These are phyloP conservation scores for Chrysosporium queenslandicum DNA, from an alignment of 2,329 filamentous ascomycete genomes.

Conservation along the genomic window DNA sequence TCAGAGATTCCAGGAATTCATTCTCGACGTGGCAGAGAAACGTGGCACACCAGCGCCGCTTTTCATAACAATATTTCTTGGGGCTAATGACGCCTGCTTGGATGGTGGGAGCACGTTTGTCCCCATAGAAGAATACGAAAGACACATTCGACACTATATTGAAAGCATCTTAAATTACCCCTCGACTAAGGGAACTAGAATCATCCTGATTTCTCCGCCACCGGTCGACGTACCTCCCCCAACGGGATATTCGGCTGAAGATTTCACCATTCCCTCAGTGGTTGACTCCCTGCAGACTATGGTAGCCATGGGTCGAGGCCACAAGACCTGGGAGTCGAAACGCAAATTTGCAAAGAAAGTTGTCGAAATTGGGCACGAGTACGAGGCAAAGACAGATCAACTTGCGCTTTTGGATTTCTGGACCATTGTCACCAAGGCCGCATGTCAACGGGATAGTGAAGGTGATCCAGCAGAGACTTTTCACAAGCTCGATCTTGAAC, in stretches of 20 bases:
- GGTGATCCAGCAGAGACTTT: constrained; percentile 16
- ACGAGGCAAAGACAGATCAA: constrained; percentile 24
- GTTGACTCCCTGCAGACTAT: constrained; percentile 2
- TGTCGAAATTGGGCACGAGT: constrained; percentile 29
- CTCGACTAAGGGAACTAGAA: constrained; percentile 25
- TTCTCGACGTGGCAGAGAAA: constrained; percentile 13
- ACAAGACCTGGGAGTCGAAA: constrained; percentile 31
- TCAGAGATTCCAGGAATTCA: constrained; percentile 11
- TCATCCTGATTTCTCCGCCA: constrained; percentile 32
- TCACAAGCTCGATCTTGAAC: constrained; percentile 23
- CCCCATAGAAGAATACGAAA: constrained; percentile 26
- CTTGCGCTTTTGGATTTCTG: constrained; percentile 30
- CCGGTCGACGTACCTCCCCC: constrained; percentile 25
- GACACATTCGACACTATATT: constrained; percentile 29
- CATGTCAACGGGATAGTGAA: constrained; percentile 12
- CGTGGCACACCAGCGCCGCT: constrained; percentile 22
- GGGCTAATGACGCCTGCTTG: constrained; percentile 33
- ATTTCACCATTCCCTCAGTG: background rate
- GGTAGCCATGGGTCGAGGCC: constrained; percentile 18
- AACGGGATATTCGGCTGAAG: constrained; percentile 3
- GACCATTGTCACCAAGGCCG: constrained; percentile 23
- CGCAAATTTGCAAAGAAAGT: constrained; percentile 31
- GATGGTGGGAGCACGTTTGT: constrained; percentile 22
- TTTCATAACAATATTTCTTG: constrained; percentile 34
- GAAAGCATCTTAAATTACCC: constrained; percentile 27